Conservation (phyloP, 345 rosid species). For the Boechera stricta region DNA sequence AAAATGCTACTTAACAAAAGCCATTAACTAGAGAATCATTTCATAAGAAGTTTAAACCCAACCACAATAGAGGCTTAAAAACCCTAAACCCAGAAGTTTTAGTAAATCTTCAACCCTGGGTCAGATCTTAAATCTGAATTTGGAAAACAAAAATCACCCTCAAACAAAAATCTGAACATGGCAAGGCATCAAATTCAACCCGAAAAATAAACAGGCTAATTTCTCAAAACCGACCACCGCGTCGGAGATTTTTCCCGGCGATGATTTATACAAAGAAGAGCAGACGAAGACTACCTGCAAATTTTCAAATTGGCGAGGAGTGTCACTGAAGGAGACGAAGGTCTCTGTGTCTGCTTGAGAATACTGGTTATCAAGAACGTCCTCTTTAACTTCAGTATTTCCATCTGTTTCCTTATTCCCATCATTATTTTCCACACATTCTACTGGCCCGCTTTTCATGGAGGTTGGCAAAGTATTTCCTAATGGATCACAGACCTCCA, state of each 20-base stretch:
- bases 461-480: slow-evolving; percentile 20
- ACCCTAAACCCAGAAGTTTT: neutral
- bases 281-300: slow-evolving; percentile 1
- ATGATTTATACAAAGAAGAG: neutral
- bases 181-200: neutral
- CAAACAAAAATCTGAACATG: neutral
- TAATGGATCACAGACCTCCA: slow-evolving; percentile 18
- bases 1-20: too few relatives aligned
- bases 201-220: neutral
- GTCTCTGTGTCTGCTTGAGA: too few relatives aligned
- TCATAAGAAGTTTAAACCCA: neutral
- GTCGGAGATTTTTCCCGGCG: neutral
- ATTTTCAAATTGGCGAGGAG: neutral
- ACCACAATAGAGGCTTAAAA: neutral
- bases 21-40: too few relatives aligned
- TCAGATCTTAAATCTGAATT: slow-evolving; percentile 10
- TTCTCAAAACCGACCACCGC: neutral
- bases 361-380: too few relatives aligned
- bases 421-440: slow-evolving; percentile 11
- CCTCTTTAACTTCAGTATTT: neutral
- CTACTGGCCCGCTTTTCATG: slow-evolving; percentile 2
- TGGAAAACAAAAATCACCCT: slow-evolving; percentile 8
- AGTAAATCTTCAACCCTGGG: neutral
- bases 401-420: slow-evolving; percentile 15
- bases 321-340: neutral